Percentiles rank a stretch among this genome's conserved stretches.
phyloP scores from a whole-genome alignment of 305 asterid species.

The Fraxinus sp. region DNA sequence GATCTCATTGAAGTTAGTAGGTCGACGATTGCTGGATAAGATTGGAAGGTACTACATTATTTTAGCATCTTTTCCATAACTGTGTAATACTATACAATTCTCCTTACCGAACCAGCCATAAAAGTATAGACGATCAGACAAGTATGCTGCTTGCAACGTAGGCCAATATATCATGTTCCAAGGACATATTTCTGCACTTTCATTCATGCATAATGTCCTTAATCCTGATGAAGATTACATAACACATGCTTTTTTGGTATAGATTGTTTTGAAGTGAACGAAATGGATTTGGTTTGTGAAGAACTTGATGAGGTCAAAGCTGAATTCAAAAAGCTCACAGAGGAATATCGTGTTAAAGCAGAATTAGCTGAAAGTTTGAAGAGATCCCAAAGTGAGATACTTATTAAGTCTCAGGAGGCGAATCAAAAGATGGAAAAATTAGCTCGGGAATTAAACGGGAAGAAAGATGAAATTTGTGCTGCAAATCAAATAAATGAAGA shows the following conservation, averaged over 20 bases:
- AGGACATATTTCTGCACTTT: background rate
- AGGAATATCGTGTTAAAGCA: conserved; percentile 42
- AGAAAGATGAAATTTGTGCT: conserved; percentile 45
- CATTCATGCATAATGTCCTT: background rate
- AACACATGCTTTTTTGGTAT: background rate
- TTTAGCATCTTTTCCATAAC: background rate
- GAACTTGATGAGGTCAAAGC: conserved; percentile 73
- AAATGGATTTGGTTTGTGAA: conserved; percentile 63
- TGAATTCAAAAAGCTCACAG: conserved; percentile 61
- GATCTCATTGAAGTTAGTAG: background rate
- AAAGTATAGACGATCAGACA: background rate
- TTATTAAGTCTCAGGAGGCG: conserved; percentile 56
- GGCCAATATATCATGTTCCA: background rate
- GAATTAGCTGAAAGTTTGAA: conserved; percentile 62
- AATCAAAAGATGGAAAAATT: conserved; percentile 62
- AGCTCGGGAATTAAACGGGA: conserved; percentile 43
- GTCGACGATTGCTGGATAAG: background rate
- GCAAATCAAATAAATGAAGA: conserved; percentile 44
- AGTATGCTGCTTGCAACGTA: background rate
- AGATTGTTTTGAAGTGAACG: conserved; percentile 24
- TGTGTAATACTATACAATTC: background rate
- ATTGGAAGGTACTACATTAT: background rate
- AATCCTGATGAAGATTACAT: background rate
- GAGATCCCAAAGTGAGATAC: conserved; percentile 64
- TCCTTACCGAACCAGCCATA: background rate